Evolutionary conservation across 202 grass and related monocot species (phyloP), one percentile per base, ranked within the genome.

Genomic region (Setaria viridis): DNA sequence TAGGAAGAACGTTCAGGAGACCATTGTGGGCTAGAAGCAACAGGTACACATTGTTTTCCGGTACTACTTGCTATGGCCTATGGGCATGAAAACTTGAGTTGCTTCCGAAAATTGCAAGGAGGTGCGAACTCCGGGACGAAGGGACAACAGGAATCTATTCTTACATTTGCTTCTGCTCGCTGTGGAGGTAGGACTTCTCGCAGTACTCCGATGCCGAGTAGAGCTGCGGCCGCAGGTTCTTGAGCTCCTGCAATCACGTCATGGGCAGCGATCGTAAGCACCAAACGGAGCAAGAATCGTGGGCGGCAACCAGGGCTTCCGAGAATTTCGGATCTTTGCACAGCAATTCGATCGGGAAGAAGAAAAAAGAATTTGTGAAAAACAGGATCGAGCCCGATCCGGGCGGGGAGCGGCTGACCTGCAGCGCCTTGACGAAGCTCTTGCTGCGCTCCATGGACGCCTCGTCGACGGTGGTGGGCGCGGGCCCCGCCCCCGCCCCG

Each of bases 361-460:
- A 53, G 41, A 74, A 55, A 70, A 55, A 37, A 0, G 1, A 41
- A 43, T 5, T 14, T 20, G 35, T 30, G 54, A 35, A 71, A 45
- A 45, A 45, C 82, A 45, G 65, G 74, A 78, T 85, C 82, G 6
- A 6, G 75, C 68, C 82, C 75, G 54, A 89, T 72, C 82, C 58
- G 6, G n/a, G 67, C 13, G 70, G 70, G 70, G n/a, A 3, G 57
- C 70, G 65, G 5, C 80, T 65, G 53, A 99, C 97, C 94, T 99
- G 97, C 34, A 99, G 90, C 62, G 97, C 94, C 87, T 90, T 96
- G 85, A 97, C 89, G 90, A 99, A 99, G 92, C 92, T 94, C 82
- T 93, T 99, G 94, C 97, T 99, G 48, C 90, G 84, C 90, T 99
- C 97, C 90, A 99, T 93, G 85, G 94, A 97, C 59, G 87, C 90